Evolutionary conservation across 345 rosid species (phyloP), one percentile per base, ranked within the genome.

Genomic region (Brassica cretica): DNA sequence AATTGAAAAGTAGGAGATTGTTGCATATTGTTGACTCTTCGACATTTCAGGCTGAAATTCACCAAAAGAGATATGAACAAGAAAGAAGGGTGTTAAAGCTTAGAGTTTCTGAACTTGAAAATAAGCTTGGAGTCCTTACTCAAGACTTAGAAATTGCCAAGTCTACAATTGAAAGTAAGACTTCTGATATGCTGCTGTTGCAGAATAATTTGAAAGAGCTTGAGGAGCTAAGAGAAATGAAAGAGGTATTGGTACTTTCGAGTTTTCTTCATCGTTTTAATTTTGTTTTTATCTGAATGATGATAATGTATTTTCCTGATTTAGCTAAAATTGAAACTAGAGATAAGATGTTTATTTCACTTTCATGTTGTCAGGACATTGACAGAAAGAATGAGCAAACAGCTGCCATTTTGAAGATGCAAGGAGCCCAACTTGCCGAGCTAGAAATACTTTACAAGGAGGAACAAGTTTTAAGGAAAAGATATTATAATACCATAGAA

Each of bases 331-430:
- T 2, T 35, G 8, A 35, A 58, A 60, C 1, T 21, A 32, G 49
- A 53, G 66, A 3, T 64, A 10, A 67, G 29, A 74, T 53, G 29
- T 60, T 74, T 24, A 68, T 51, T 68, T 5, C 60, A 61, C 4
- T 71, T 35, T 76, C 39, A 44, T 73, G 51, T 80, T 61, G 10
- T 78, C 69, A 94, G 99, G 99, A 95, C 83, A 95, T 91, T 74
- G 98, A 95, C 78, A 83, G 98, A 82, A 95, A 95, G 81, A 95
- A 95, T 76, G 96, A 95, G 80, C 98, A 91, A 86, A 95, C 98
- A 77, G 98, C 99, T 78, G 86, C 94, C 70, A 93, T 95, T 82
- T 81, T 95, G 85, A 95, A 89, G 87, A 93, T 89, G 98, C 99
- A 95, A 79, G 96, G 89, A 65, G 83, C 88, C 75, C 98, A 91